Evolutionary conservation across 768 basidiomycete genomes (phyloP), one percentile per base, ranked within the genome.

Genomic region (Lanmaoa rubissima): DNA sequence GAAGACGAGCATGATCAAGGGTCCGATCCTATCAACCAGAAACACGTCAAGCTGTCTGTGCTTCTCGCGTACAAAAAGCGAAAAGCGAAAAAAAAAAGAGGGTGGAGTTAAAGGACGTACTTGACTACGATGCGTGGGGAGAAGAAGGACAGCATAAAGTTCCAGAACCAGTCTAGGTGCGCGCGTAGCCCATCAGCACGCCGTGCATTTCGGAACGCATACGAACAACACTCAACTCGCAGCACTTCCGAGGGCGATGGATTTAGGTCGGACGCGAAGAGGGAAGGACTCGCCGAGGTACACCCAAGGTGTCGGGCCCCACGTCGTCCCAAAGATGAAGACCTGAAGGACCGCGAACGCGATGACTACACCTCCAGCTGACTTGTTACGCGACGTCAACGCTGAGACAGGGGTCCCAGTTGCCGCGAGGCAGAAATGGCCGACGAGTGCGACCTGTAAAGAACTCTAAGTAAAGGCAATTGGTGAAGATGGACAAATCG

Each of bases 201-300:
- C 32, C 39, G 48, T 21, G 17, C 28, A 40, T 32, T 28, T 51
- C 50, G 44, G 44, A 35, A 38, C 26, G 48, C 17, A 26, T n/a
- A 8, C 38, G 11, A 54, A 51, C 21, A 46, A 31, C 17, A 36
- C 64, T 49, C 28, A 24, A 81, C 78, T 82, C 28, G 79, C 75
- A 0, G 80, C 80, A 41, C 85, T 86, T 10, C 87, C 87, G n/a
- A 90, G 76, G 0, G 89, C 89, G 65, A 92, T 90, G 61, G 81
- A 77, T 70, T 90, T 90, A 7, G 90, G 81, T 54, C 89, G 81
- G 44, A 92, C 86, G 46, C 88, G 84, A 24, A 92, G 82, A 14
- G 89, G 90, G 81, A 91, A 92, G 19, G 83, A 86, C 75, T 91
- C 88, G 50, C 87, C 87, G 34, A 89, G 79, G 64, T 88, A 88